Base-by-base conservation (phyloP, 2,329 filamentous ascomycete species). In the Colletotrichum agaves region DNA sequence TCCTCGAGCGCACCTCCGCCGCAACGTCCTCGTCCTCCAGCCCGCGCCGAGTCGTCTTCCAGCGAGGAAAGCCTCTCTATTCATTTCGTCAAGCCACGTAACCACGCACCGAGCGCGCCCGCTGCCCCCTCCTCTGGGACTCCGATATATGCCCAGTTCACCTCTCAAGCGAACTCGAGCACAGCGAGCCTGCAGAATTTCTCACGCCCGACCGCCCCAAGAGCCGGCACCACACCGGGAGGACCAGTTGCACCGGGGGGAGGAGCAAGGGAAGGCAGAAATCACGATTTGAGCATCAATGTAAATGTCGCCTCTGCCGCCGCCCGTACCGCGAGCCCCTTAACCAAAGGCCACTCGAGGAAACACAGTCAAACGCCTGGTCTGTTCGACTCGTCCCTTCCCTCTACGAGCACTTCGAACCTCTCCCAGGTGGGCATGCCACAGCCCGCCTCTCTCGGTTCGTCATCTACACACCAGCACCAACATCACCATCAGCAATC, bases 341-440 rank as follows among this genome's bases (percentile, higher is more conserved):
- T 70, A 19, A 70, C 71, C 58, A 82, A 80, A 69, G 76, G 75
- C 23, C 81, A 91, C 83, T 79, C 87, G 76, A 78, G 90, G 79
- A 90, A 89, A 71, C 87, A 92, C 73, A 92, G 92, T 69, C 88
- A 91, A 72, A 91, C 88, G 8, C 91, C 92, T 76, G 92, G 92
- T 73, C 87, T 90, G 74, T 94, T 94, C 75, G 92, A 94, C 75
- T 88, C 91, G 46, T 89, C 86, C 21, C 81, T 94, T 53, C 90
- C 91, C 21, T 90, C 88, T 3, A 87, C 86, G 50, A 85, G 80
- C 72, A 81, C 79, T 2, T 87, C 87, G 71, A 89, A 86, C 75
- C 80, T 86, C 61, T 83, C 83, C 27, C 83, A 86, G 44, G 75
- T 84, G 67, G 78, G 80, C 75, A 80, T 85, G 77, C 79, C 81